Percentiles rank a stretch among this genome's conserved stretches.
These are phyloP conservation scores for Apiotrichum akiyoshidainum DNA, from an alignment of 1,284 basidiomycete genomes.

Conservation along the genomic window DNA sequence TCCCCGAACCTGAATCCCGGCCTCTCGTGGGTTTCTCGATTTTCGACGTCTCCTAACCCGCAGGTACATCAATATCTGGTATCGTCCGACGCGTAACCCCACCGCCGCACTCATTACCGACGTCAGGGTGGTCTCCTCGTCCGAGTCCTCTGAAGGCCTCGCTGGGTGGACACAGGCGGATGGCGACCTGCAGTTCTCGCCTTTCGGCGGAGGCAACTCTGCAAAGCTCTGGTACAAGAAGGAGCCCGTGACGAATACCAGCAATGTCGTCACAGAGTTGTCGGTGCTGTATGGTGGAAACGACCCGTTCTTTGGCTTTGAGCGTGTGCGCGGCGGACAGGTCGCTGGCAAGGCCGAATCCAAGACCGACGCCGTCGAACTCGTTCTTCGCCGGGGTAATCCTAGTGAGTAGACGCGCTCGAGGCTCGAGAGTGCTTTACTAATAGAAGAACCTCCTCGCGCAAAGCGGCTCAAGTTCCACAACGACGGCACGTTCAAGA, in stretches of 20 bases:
- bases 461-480: conserved; percentile 75
- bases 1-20: conserved; percentile 71
- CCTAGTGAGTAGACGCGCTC: conserved; percentile 36
- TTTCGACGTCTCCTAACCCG: background rate
- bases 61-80: conserved; percentile 65
- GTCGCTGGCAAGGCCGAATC: conserved; percentile 46
- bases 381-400: conserved; percentile 39
- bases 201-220: conserved; percentile 52
- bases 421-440: background rate
- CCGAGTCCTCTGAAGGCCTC: conserved; percentile 30
- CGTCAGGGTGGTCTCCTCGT: conserved; percentile 34
- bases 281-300: conserved; percentile 79
- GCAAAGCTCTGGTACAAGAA: conserved; percentile 71
- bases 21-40: conserved; percentile 52
- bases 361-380: conserved; percentile 33
- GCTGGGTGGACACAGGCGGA: conserved; percentile 38
- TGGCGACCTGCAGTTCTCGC: conserved; percentile 43
- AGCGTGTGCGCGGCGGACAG: conserved; percentile 60
- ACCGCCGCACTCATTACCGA: conserved; percentile 45
- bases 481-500: conserved; percentile 75
- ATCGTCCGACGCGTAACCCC: conserved; percentile 71
- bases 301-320: conserved; percentile 77
- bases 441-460: conserved; percentile 56
- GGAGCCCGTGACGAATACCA: conserved; percentile 15
- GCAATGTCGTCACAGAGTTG: conserved; percentile 72